Conservation (phyloP, 805 yeast genomes). For the Nakazawaea siamensis region DNA sequence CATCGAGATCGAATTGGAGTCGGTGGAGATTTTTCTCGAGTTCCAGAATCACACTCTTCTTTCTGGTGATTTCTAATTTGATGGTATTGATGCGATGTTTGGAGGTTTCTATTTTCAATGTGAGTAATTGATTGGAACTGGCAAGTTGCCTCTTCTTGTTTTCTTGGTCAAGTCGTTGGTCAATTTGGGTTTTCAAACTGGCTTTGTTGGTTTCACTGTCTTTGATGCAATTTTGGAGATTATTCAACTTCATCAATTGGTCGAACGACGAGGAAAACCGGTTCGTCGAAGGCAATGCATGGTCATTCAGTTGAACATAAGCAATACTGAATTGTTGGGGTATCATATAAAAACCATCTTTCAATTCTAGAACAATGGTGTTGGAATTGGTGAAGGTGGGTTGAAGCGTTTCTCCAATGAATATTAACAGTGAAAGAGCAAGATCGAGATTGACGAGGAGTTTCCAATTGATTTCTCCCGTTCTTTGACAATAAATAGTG, state of each 20-base stretch:
- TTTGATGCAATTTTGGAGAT: conserved; percentile 25
- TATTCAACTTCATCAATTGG: conserved; percentile 32
- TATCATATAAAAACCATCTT: conserved; percentile 20
- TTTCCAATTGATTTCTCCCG: conserved; percentile 15
- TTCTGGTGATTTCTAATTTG: not conserved
- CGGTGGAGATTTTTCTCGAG: too few species aligned
- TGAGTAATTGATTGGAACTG: conserved; percentile 8
- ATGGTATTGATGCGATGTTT: not conserved
- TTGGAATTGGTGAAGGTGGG: conserved; percentile 8
- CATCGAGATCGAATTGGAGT: not conserved
- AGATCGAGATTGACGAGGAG: conserved; percentile 18
- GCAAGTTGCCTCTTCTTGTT: not conserved
- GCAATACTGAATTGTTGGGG: conserved; percentile 5
- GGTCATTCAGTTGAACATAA: not conserved
- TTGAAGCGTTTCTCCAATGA: conserved; percentile 22
- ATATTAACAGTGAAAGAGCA: conserved; percentile 21
- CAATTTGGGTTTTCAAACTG: conserved; percentile 9
- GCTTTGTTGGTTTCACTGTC: conserved; percentile 21
- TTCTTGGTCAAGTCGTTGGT: conserved; percentile 11
- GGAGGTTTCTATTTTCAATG: conserved; percentile 10
- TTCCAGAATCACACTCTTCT: too few species aligned
- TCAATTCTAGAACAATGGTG: conserved; percentile 20
- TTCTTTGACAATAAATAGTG: not conserved
- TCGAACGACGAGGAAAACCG: conserved; percentile 26
- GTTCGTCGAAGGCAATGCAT: conserved; percentile 6